Percentiles rank a stretch among this genome's conserved stretches.
phyloP scores from a whole-genome alignment of 768 basidiomycete species.

The Panaeolus papilionaceus region DNA sequence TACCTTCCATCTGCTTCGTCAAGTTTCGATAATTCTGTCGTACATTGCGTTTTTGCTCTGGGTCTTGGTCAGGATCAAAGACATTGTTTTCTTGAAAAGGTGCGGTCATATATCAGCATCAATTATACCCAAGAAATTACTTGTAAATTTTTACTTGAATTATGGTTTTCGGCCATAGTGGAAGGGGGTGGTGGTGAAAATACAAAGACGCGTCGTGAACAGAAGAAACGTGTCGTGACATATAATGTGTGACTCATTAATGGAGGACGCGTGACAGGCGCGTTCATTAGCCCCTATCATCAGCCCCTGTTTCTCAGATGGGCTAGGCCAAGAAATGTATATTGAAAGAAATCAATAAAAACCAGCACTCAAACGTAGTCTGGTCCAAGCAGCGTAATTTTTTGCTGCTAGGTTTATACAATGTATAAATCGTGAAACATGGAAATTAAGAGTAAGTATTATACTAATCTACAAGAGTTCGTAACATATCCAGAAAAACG shows the following conservation, averaged over 20 bases:
- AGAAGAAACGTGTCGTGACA: constrained; percentile 10
- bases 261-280: constrained; percentile 4
- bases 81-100: constrained; percentile 34
- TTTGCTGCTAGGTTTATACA: too few species aligned
- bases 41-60: constrained; percentile 76
- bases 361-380: too few species aligned
- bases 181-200: not conserved
- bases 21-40: constrained; percentile 77
- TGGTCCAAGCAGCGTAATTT: too few species aligned
- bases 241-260: constrained; percentile 7
- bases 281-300: not conserved
- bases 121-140: not conserved
- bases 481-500: too few species aligned
- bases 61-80: constrained; percentile 88
- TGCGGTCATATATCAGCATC: not conserved
- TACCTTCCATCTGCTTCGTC: constrained; percentile 70
- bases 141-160: not conserved
- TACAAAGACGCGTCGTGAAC: not conserved
- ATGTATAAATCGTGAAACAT: too few species aligned
- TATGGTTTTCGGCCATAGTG: not conserved
- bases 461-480: too few species aligned
- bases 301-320: not conserved
- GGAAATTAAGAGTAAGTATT: too few species aligned
- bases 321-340: too few species aligned
- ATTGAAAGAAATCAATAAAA: too few species aligned